Evolutionary conservation across 2,329 filamentous ascomycete species (phyloP).

Genomic region (Colletotrichum truncatum): DNA sequence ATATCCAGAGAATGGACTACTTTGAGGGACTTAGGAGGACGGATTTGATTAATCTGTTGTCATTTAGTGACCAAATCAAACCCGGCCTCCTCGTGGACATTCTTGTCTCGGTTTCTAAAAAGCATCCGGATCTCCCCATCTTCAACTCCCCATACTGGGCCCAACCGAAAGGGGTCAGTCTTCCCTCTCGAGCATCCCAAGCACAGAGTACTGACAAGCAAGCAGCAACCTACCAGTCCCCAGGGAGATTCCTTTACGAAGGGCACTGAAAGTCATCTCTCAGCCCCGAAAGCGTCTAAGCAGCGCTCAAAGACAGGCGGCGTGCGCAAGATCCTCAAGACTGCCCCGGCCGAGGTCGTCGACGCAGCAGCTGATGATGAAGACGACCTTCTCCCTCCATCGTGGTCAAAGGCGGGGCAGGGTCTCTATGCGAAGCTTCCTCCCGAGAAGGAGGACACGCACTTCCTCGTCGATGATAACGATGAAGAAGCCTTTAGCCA

Average conservation of each 20-base stretch:
- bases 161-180: slow-evolving; percentile 16
- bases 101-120: slow-evolving; percentile 51
- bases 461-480: slow-evolving; percentile 47
- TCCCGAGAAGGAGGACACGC: slow-evolving; percentile 48
- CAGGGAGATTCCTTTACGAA: background rate
- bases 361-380: slow-evolving; percentile 39
- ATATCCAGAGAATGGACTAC: slow-evolving; percentile 49
- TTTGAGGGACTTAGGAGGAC: slow-evolving; percentile 47
- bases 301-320: slow-evolving; percentile 42
- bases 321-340: slow-evolving; percentile 44
- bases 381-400: slow-evolving; percentile 45
- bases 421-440: slow-evolving; percentile 50
- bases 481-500: slow-evolving; percentile 55
- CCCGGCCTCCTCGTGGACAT: slow-evolving; percentile 52
- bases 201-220: background rate
- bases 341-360: slow-evolving; percentile 29
- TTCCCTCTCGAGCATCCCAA: background rate
- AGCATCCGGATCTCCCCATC: slow-evolving; percentile 52
- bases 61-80: slow-evolving; percentile 50
- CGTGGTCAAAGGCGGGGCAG: slow-evolving; percentile 50
- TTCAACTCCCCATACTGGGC: slow-evolving; percentile 53
- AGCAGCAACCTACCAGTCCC: background rate
- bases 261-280: background rate
- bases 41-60: slow-evolving; percentile 50
- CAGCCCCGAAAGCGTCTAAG: slow-evolving; percentile 32